phyloP scores from a whole-genome alignment of 2,329 filamentous ascomycete genomes.

The Trichoderma arundinaceum region DNA sequence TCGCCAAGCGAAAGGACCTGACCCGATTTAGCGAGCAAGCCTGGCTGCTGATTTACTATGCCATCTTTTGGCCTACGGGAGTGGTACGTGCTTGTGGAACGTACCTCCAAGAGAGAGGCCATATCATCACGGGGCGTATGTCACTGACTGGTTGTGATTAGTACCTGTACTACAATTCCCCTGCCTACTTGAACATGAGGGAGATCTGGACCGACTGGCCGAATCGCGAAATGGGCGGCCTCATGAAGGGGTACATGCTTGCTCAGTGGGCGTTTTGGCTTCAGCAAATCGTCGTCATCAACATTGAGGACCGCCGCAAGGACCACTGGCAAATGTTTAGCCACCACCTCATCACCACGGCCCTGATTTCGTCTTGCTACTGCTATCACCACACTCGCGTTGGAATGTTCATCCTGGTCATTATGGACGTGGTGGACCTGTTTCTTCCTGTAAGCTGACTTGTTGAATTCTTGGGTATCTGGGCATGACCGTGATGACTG shows the following conservation, averaged over 20 bases:
- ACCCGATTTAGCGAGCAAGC: constrained; percentile 92
- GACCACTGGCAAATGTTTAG: constrained; percentile 96
- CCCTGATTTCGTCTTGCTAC: constrained; percentile 81
- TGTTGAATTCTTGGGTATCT: background rate
- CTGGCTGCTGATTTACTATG: constrained; percentile 87
- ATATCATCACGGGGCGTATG: background rate
- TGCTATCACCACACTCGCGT: constrained; percentile 86
- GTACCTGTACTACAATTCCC: constrained; percentile 80
- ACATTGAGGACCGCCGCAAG: constrained; percentile 92
- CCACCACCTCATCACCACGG: constrained; percentile 89
- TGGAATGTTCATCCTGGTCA: constrained; percentile 83
- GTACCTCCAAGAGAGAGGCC: background rate
- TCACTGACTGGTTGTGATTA: constrained; percentile 44
- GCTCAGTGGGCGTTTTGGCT: constrained; percentile 92
- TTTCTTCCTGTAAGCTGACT: constrained; percentile 73
- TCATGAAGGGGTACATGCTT: constrained; percentile 88
- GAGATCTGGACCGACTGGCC: constrained; percentile 89
- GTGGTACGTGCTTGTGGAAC: constrained; percentile 64
- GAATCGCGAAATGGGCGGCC: constrained; percentile 70
- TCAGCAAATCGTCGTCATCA: constrained; percentile 91
- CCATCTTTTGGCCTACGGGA: constrained; percentile 80
- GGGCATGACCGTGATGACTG: background rate
- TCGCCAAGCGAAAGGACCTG: constrained; percentile 75
- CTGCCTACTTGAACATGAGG: constrained; percentile 76
- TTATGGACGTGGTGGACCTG: constrained; percentile 94